Base-by-base conservation (phyloP, 2,329 filamentous ascomycete species). In the Sphaceloma murrayae region DNA sequence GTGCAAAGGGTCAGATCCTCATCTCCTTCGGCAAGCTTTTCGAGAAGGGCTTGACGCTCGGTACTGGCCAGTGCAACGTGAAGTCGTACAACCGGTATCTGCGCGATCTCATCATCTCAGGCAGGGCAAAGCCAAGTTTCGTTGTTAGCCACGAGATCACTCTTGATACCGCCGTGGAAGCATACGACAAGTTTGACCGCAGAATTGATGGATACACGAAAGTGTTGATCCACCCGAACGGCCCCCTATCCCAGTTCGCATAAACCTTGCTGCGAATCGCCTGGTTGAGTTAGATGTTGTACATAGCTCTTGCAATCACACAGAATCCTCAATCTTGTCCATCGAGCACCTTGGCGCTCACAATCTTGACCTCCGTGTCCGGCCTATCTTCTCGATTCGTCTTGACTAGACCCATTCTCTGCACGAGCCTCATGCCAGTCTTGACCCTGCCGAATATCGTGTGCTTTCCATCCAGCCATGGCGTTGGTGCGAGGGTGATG, bases 381-480 rank as follows among this genome's bases (percentile, higher is more conserved):
- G 91, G 91, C 54, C 81, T 69, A 62, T 96, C 91, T 54, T 89
- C 85, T 5, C 67, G 66, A 17, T 78, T 85, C 1, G 87, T 94
- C 67, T 83, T 85, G 39, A 94, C 86, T 47, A 91, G 61, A 0
- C 88, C 91, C 77, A 98, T 84, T 52, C 86, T 74, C 68, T 85
- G 80, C 19, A 96, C 79, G n/a, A 89, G 72, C 46, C 74, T 70
- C 74, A 96, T 77, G 0, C 91, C 91, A 45, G 66, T 75, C 67
- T 83, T 88, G 29, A 98, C 87, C 44, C 89, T 70, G 1, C 91
- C 91, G 60, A 98, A 98, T 53, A 98, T 93, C 8, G 88, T 94
- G 62, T 98, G 89, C 64, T 94, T 95, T 16, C 88, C 87, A 64
- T 98, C 91, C 48, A 98, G 67, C 89, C 89, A 96, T 0, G 91